Percentiles rank a stretch among this genome's conserved stretches.
Evolutionary conservation across 768 basidiomycete genomes (phyloP).

Genomic region (Tricholoma sp.): DNA sequence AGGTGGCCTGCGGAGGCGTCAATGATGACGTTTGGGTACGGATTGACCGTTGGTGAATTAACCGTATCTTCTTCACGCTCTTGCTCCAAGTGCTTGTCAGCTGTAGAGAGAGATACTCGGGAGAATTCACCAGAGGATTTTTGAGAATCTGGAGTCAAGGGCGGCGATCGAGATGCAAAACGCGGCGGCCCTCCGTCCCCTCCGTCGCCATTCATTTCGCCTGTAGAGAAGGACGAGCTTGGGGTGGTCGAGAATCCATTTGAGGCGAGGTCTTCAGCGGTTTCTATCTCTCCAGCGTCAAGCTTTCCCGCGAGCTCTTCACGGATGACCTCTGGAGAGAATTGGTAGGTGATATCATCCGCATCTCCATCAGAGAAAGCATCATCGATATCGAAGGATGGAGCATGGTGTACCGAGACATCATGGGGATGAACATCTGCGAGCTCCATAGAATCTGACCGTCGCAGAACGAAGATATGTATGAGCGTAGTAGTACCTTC

Average conservation of each 20-base stretch:
- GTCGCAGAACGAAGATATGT: background rate
- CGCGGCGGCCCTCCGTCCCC: slow-evolving; percentile 22
- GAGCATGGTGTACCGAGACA: slow-evolving; percentile 18
- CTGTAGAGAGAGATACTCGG: slow-evolving; percentile 31
- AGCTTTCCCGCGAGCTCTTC: slow-evolving; percentile 52
- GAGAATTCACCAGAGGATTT: slow-evolving; percentile 31
- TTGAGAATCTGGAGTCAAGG: slow-evolving; percentile 17
- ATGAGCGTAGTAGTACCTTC: background rate
- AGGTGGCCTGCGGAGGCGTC: slow-evolving; percentile 31
- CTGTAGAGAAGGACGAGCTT: slow-evolving; percentile 50
- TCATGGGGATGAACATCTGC: slow-evolving; percentile 7
- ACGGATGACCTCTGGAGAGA: slow-evolving; percentile 58
- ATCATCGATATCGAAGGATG: slow-evolving; percentile 52
- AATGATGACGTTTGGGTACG: slow-evolving; percentile 40
- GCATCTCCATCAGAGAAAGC: slow-evolving; percentile 62
- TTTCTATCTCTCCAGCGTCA: slow-evolving; percentile 28
- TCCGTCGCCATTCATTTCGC: slow-evolving; percentile 43
- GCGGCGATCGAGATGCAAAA: slow-evolving; percentile 15
- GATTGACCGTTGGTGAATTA: slow-evolving; percentile 6
- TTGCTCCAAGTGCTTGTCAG: slow-evolving; percentile 18
- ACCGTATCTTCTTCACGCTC: slow-evolving; percentile 4
- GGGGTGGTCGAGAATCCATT: slow-evolving; percentile 28
- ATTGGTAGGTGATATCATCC: slow-evolving; percentile 41
- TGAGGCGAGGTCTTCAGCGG: slow-evolving; percentile 25
- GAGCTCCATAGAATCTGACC: slow-evolving; percentile 9